Base-by-base conservation (phyloP, 495 filamentous ascomycete species). In the Halenospora varia region DNA sequence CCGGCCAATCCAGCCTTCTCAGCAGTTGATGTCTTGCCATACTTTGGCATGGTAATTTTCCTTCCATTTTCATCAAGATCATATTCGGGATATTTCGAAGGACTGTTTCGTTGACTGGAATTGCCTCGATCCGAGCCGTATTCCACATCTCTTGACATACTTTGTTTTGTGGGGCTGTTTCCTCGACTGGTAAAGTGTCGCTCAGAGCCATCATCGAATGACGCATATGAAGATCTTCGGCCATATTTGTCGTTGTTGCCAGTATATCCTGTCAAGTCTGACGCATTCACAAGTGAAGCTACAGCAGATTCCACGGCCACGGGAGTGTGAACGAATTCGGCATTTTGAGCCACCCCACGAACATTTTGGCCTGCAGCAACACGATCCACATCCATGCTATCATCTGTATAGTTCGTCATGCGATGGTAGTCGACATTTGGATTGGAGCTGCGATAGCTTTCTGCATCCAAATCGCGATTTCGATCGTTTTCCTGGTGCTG, bases 281-380 rank as follows among this genome's bases (percentile, higher is more conserved):
- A 93, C 9, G 86, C 87, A 29, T 95, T 88, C 47, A 90, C 81
- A 9, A 97, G 76, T 8, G 90, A 95, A 10, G 92, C 92, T 29
- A 96, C 92, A 20, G 86, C 87, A 26, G 92, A 96, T 69, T 96
- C 90, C 3, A 93, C 86, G 6, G 78, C 87, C n/a, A 79, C 56
- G 2, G 85, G 86, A 4, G 78, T 81, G 49, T 88, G 84, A 1
- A 92, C 78, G 65, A 88, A 88, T 49, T 88, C 77, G 17, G 90
- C 87, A 59, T 90, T 95, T 17, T 85, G 81, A 26, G 79, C 87
- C 23, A 87, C 70, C 2, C 80, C 81, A 45, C 80, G 80, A 19
- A 96, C 82, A 48, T 86, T 80, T 59, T 88, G 87, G 18, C 82
- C 87, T 44, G 84, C 76, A 24, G 82, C 75, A 26, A 85, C 71